phyloP scores from a whole-genome alignment of 352 stramenopile species.

The Pilasporangium apinafurcum region DNA sequence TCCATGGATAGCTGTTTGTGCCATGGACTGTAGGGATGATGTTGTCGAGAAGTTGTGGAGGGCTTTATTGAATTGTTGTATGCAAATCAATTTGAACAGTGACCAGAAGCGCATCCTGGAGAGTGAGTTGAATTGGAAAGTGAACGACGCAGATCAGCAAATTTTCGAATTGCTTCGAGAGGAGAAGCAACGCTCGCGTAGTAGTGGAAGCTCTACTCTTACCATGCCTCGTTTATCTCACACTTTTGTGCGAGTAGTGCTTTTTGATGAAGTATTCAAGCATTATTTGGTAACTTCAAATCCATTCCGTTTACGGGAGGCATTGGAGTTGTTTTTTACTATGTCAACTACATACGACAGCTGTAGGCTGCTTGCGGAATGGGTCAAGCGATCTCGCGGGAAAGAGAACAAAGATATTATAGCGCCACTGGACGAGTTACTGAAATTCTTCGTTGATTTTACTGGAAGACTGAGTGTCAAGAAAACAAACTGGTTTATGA shows the following conservation, averaged over 20 bases:
- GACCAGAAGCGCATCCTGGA: background rate
- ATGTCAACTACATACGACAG: slow-evolving; percentile 29
- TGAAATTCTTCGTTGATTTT: slow-evolving; percentile 34
- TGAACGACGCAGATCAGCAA: slow-evolving; percentile 36
- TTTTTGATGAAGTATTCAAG: slow-evolving; percentile 22
- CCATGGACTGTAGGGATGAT: slow-evolving; percentile 43
- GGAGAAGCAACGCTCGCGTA: slow-evolving; percentile 21
- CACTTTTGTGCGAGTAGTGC: slow-evolving; percentile 32
- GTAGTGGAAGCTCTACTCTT: too few relatives aligned
- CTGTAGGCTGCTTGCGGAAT: slow-evolving; percentile 27
- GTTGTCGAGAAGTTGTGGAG: slow-evolving; percentile 43
- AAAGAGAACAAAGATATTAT: slow-evolving; percentile 13
- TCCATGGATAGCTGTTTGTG: slow-evolving; percentile 63
- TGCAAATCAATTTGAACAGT: slow-evolving; percentile 1
- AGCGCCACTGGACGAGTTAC: slow-evolving; percentile 19
- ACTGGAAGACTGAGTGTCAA: slow-evolving; percentile 45
- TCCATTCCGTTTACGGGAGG: slow-evolving; percentile 36
- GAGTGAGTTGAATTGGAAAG: slow-evolving; percentile 19
- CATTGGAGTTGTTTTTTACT: slow-evolving; percentile 44
- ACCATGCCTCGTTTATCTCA: slow-evolving; percentile 15
- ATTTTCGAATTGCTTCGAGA: slow-evolving; percentile 46
- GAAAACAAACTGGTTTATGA: slow-evolving; percentile 71
- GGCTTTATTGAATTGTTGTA: slow-evolving; percentile 24
- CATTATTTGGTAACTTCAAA: slow-evolving; percentile 13
- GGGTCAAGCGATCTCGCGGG: slow-evolving; percentile 9